Base-by-base conservation (phyloP, 2,329 filamentous ascomycete genomes). In the Colletotrichum siamense region DNA sequence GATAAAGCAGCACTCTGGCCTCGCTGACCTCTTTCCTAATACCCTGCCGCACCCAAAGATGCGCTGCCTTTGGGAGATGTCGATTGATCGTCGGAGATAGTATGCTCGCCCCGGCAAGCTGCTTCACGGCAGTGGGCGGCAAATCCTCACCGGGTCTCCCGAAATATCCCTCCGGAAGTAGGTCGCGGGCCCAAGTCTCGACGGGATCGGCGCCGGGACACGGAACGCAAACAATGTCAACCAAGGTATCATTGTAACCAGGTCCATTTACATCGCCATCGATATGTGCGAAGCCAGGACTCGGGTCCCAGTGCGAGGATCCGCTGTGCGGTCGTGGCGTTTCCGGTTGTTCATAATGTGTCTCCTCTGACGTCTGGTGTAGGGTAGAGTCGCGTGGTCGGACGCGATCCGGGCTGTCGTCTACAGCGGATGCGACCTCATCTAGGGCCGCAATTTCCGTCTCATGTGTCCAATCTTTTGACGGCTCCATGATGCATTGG, bases 11-110 rank as follows among this genome's bases (percentile, higher is more conserved):
- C 49, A 91, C 88, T 9, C 90, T 83, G 13, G 90, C 89, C 18
- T 83, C 84, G 78, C 83, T 86, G 5, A 87, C 87, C 77, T 88
- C 86, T 8, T 85, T 85, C 0, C 90, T 85, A 28, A 91, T 86
- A 1, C 89, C 89, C 78, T 90, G 88, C 12, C 88, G 84, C 7
- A 91, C 86, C 90, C 90, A 91, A 0, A 88, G 82, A n/a, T 87
- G 86, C 5, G 79, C 81, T 1, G 84, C 83, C 63, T 78, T 82
- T 3, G 83, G 82, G 76, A 75, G 71, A 18, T 71, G 49, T 8
- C 66, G 18, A 8, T 63, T 71, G 30, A 75, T 75, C 5, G 75
- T 71, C 10, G 71, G 75, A 10, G 75, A 66, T 18, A 75, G 9
- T 8, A 75, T 67, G 36, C 49, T 71, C 0, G 61, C 82, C 3